Conservation (phyloP, 1,284 basidiomycete species). For the Austroboletus niveus region DNA sequence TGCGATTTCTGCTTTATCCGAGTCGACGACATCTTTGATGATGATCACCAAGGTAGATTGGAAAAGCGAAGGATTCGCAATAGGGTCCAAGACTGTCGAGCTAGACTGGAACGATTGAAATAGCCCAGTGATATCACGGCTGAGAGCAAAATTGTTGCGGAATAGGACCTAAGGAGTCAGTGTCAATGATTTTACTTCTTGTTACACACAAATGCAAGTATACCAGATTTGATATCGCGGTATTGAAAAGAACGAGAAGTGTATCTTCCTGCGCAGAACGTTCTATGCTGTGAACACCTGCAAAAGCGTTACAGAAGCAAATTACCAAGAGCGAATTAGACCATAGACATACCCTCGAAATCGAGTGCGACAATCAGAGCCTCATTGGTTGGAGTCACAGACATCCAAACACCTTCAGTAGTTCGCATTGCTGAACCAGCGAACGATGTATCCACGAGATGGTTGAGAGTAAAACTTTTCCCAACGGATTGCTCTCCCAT, state of each 20-base stretch:
- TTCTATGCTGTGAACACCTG: slow-evolving; percentile 64
- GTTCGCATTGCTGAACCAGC: slow-evolving; percentile 67
- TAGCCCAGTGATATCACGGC: slow-evolving; percentile 54
- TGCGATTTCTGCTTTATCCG: slow-evolving; percentile 53
- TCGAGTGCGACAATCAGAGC: slow-evolving; percentile 57
- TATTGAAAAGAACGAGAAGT: slow-evolving; percentile 61
- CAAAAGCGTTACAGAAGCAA: background rate
- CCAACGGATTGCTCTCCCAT: slow-evolving; percentile 71
- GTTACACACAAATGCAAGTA: background rate
- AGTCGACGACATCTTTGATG: slow-evolving; percentile 64
- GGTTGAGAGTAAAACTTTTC: slow-evolving; percentile 61
- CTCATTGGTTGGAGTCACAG: slow-evolving; percentile 58
- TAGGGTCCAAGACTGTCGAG: slow-evolving; percentile 55
- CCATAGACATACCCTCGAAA: slow-evolving; percentile 48
- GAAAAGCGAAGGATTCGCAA: slow-evolving; percentile 56
- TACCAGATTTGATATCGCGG: slow-evolving; percentile 58
- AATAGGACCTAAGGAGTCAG: slow-evolving; percentile 49
- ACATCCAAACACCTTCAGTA: slow-evolving; percentile 68
- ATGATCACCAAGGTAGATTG: slow-evolving; percentile 59
- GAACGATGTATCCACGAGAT: slow-evolving; percentile 63
- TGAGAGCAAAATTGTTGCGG: slow-evolving; percentile 62
- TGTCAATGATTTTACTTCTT: background rate
- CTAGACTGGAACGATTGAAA: slow-evolving; percentile 68
- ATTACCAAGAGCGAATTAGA: background rate
- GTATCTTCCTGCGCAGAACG: slow-evolving; percentile 63